Evolutionary conservation across 2,329 filamentous ascomycete species (phyloP).

Genomic region (Aspergillus uvarum): DNA sequence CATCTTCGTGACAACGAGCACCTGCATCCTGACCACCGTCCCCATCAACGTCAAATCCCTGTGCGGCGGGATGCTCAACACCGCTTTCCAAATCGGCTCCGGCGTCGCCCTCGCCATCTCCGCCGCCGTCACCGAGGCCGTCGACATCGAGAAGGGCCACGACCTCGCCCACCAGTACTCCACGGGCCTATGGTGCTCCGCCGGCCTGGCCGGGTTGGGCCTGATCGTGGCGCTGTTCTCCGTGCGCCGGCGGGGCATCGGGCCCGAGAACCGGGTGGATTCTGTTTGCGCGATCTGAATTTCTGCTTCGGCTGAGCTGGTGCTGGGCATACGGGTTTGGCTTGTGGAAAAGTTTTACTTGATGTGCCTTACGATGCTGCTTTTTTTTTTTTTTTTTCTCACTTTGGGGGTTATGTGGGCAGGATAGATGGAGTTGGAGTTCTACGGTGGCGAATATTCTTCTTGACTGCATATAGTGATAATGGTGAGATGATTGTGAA

Average conservation of each 20-base stretch:
- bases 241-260: conserved; percentile 11
- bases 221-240: conserved; percentile 20
- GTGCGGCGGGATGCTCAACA: conserved; percentile 46
- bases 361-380: too few species aligned
- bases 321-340: background rate
- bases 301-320: too few species aligned
- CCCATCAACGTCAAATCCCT: conserved; percentile 44
- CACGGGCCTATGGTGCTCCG: conserved; percentile 46
- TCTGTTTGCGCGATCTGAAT: conserved; percentile 8
- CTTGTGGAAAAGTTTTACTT: background rate
- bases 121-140: conserved; percentile 39
- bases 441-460: too few species aligned
- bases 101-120: conserved; percentile 44
- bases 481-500: too few species aligned
- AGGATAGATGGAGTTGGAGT: too few species aligned
- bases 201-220: conserved; percentile 41
- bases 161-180: conserved; percentile 36
- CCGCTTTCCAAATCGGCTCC: conserved; percentile 46
- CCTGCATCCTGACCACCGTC: conserved; percentile 41
- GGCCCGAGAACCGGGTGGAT: conserved; percentile 10
- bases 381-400: too few species aligned
- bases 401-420: too few species aligned
- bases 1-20: conserved; percentile 46
- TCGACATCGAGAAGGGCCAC: conserved; percentile 40
- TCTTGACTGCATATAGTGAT: too few species aligned